Evolutionary conservation across 2,329 filamentous ascomycete genomes (phyloP).

Genomic region (Pseudocercospora eumusae): DNA sequence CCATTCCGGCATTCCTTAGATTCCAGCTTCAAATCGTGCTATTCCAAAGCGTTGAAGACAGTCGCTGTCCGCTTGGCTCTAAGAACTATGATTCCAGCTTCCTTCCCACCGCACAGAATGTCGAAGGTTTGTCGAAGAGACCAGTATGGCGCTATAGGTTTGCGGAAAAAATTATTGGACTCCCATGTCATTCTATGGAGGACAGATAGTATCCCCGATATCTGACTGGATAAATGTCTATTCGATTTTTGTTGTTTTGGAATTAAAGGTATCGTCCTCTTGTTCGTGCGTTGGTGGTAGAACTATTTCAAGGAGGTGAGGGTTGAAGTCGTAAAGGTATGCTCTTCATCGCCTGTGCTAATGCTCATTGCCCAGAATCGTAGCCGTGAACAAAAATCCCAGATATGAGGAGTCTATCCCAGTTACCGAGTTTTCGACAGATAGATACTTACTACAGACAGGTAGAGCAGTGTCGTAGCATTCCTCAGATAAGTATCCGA

Average conservation of each 20-base stretch:
- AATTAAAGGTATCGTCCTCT: not conserved
- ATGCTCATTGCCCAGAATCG: not conserved
- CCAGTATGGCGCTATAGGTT: not conserved
- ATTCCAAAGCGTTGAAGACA: not conserved
- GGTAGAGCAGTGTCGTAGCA: too few relatives aligned
- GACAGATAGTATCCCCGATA: not conserved
- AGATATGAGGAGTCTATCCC: not conserved
- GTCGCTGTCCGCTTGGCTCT: not conserved
- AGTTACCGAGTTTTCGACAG: not conserved
- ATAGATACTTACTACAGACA: not conserved
- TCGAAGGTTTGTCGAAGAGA: not conserved
- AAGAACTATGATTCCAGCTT: not conserved
- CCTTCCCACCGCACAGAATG: constrained; percentile 1
- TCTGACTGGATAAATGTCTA: not conserved
- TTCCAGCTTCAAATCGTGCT: not conserved
- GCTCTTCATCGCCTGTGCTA: not conserved
- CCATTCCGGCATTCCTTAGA: not conserved
- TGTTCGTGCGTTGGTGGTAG: not conserved
- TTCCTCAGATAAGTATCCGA: too few relatives aligned
- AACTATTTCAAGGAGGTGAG: not conserved
- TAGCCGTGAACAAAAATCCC: not conserved
- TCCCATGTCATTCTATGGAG: not conserved
- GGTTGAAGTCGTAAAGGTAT: not conserved
- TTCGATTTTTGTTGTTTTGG: not conserved
- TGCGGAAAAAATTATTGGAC: not conserved